phyloP scores from a whole-genome alignment of 129 eudicot genomes.

The Centrapalus pauciflorus region DNA sequence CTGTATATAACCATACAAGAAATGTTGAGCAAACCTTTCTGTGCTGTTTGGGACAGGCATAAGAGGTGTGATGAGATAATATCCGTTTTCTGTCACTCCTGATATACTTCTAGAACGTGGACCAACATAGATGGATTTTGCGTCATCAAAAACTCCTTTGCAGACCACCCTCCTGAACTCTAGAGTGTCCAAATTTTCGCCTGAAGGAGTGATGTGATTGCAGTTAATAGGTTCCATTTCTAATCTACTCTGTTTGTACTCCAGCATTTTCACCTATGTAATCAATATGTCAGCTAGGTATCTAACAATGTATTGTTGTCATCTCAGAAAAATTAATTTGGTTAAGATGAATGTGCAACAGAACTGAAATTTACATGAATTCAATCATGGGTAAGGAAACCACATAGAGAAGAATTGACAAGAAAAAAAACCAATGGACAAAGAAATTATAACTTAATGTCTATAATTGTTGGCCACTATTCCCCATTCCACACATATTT shows the following conservation, averaged over 20 bases:
- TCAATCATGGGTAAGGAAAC: not conserved
- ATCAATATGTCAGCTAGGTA: not conserved
- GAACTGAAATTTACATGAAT: not conserved
- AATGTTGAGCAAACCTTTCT: conserved; percentile 47
- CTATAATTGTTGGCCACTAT: no score
- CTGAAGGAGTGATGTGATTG: conserved; percentile 39
- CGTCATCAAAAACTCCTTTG: conserved; percentile 75
- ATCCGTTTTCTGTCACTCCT: conserved; percentile 93
- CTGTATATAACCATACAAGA: conserved; percentile 1
- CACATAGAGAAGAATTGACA: no score
- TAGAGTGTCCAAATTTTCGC: conserved; percentile 40
- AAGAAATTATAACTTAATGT: no score
- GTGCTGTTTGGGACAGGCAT: conserved; percentile 54
- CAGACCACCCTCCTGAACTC: conserved; percentile 75
- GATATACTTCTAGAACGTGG: conserved; percentile 99
- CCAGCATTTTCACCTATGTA: conserved; percentile 77
- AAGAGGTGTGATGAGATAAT: conserved; percentile 80
- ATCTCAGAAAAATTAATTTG: not conserved
- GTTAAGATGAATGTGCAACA: not conserved
- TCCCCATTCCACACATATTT: not conserved
- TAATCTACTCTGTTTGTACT: conserved; percentile 57
- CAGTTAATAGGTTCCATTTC: conserved; percentile 67
- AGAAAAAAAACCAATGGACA: no score
- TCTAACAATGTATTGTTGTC: not conserved
- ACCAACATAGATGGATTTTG: conserved; percentile 71